Base-by-base conservation (phyloP, 169 alveolate species). In the Eimeria tenella region DNA sequence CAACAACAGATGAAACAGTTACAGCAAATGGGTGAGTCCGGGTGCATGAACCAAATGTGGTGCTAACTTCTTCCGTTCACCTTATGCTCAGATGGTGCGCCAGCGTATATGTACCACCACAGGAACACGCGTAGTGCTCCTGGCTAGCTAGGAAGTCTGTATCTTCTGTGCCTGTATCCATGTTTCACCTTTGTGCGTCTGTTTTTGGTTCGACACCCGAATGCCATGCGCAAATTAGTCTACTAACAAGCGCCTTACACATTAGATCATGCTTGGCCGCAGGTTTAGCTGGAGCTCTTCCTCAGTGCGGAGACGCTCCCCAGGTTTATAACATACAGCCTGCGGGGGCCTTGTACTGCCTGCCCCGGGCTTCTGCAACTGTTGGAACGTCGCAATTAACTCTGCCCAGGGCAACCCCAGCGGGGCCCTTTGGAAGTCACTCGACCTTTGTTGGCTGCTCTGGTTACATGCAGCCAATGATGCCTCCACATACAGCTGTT, bases 231-330 rank as follows among this genome's bases (percentile, higher is more conserved):
- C 2, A 2, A 31, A 31, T 31, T 31, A 31, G 42, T 31, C 42
- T 31, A 31, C 42, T 31, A 31, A 31, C 42, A 31, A 1, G 42
- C 42, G 42, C 2, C 42, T 31, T 1, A 31, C 42, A 31, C 42
- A 31, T 31, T 31, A 31, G 42, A 31, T 31, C 42, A 2, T n/a
- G n/a, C 63, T 21, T 55, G 73, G 15, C 55, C 55, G 73, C 89
- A 81, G 89, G 89, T 70, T n/a, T 81, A 4, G 11, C 89, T 5
- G 73, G 74, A 17, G 31, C 89, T 15, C 71, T 55, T 21, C 6
- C n/a, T 21, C 89, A 81, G 73, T 81, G 89, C 17, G 89, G 73
- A 21, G 89, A 81, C 8, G 73, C 71, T 42, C 89, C 89, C 89
- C 89, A 55, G 21, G 15, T 70, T 53, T 81, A 81, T 70, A n/a